These are phyloP conservation scores for Leccinum arenicola DNA, from an alignment of 768 basidiomycete species.

Conservation along the genomic window DNA sequence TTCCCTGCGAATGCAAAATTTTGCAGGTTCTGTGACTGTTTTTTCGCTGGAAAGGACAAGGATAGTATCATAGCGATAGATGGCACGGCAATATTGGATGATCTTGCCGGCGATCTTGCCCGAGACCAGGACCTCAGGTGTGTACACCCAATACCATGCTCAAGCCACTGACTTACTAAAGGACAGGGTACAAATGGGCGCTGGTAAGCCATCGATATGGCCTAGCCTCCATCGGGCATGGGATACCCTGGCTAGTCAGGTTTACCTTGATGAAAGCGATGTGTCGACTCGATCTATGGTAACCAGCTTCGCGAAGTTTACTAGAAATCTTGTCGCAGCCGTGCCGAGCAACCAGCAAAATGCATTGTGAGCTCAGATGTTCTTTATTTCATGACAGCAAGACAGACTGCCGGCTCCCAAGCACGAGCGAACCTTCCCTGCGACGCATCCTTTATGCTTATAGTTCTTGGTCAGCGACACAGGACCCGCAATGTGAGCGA, in stretches of 20 bases:
- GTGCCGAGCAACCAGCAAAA: conserved; percentile 65
- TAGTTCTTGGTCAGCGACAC: conserved; percentile 71
- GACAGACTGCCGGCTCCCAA: conserved; percentile 30
- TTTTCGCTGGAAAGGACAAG: conserved; percentile 32
- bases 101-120: conserved; percentile 50
- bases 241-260: conserved; percentile 36
- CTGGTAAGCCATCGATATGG: conserved; percentile 50
- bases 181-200: conserved; percentile 36
- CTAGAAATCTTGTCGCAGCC: conserved; percentile 81
- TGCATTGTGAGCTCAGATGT: conserved; percentile 59
- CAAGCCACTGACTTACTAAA: background rate
- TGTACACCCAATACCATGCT: background rate
- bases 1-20: conserved; percentile 31
- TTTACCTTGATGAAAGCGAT: conserved; percentile 34
- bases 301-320: conserved; percentile 67
- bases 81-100: conserved; percentile 43
- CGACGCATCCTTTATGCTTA: conserved; percentile 66
- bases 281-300: conserved; percentile 39
- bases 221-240: conserved; percentile 52
- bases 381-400: background rate
- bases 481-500: conserved; percentile 55
- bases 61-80: conserved; percentile 19
- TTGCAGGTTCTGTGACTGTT: conserved; percentile 40
- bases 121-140: conserved; percentile 38
- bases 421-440: conserved; percentile 69